Evolutionary conservation across 129 eudicot species (phyloP), one percentile per base, ranked within the genome.

Genomic region (Artemisia argyi): DNA sequence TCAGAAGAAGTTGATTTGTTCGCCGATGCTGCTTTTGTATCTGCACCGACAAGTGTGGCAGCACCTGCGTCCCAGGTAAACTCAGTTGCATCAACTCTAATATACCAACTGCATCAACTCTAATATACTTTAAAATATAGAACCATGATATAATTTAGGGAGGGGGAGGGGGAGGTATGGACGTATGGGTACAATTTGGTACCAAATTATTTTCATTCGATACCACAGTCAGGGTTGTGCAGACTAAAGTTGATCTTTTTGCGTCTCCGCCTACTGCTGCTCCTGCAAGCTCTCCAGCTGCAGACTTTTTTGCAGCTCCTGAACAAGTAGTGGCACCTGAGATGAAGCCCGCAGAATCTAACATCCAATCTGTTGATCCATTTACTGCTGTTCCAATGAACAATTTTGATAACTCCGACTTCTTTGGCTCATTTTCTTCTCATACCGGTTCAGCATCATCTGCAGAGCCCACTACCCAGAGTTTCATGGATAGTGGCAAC

Each of bases 11-110:
- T 84, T 73, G 97, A 95, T 82, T 84, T 95, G 83, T 95, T 95
- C 78, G 99, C 99, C 32, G 99, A 91, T 83, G 95, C 97, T 22
- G 78, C 66, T 80, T 95, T 90, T 82, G 99, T 95, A 71, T 91
- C 99, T 64, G 95, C 96, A 16, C 73, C 90, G 53, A 75, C 98
- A 57, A 71, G 78, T 71, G 75, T 68, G 28, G 77, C 80, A 19
- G 85, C 54, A 70, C 72, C 85, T 52, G 74, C 22, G 28, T 73
- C 84, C 74, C 83, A 84, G 89, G 92, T 95, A 44, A 32, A 32
- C 8, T 35, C 42, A 35, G 6, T 30, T 30, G 35, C 35, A 30
- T 30, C 35, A 30, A 30, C 35, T 30, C 4, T 30, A n/a, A n/a
- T 30, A 30, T 30, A 30, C 35, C 35, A 30, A 30, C 6, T 30